These are phyloP conservation scores for Lodderomyces orthopsilosis DNA, from an alignment of 1,139 yeast species.

Conservation along the genomic window DNA sequence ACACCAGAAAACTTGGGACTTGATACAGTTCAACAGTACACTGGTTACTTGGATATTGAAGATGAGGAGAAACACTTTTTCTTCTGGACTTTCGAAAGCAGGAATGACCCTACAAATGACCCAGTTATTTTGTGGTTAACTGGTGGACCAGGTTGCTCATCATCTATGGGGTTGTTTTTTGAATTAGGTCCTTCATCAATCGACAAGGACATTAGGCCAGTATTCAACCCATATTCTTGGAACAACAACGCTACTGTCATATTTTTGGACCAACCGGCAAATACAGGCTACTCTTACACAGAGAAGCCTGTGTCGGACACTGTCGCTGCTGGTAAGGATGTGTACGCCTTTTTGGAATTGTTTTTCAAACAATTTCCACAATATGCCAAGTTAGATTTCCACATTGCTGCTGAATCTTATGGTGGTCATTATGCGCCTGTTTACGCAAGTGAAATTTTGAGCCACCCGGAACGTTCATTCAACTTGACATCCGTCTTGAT, in stretches of 20 bases:
- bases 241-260: constrained; percentile 44
- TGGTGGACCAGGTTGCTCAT: constrained; percentile 47
- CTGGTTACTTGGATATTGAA: constrained; percentile 82
- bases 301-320: constrained; percentile 61
- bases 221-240: constrained; percentile 40
- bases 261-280: constrained; percentile 45
- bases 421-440: constrained; percentile 97
- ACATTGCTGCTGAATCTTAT: constrained; percentile 89
- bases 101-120: constrained; percentile 44
- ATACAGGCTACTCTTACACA: constrained; percentile 79
- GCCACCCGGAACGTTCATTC: constrained; percentile 74
- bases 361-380: constrained; percentile 91
- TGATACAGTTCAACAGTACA: constrained; percentile 74
- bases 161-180: constrained; percentile 41
- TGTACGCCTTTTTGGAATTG: constrained; percentile 83
- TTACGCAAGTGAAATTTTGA: constrained; percentile 81
- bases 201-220: constrained; percentile 33
- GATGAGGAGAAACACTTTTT: constrained; percentile 75
- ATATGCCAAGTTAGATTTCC: constrained; percentile 66
- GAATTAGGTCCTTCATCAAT: constrained; percentile 44
- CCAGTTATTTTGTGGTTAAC: constrained; percentile 45
- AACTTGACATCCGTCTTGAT: constrained; percentile 84
- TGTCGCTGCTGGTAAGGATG: constrained; percentile 88
- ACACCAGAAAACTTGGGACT: constrained; percentile 62
- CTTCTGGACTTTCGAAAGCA: constrained; percentile 43